Evolutionary conservation across 768 basidiomycete species (phyloP).

Genomic region (Hericium rajendrae): DNA sequence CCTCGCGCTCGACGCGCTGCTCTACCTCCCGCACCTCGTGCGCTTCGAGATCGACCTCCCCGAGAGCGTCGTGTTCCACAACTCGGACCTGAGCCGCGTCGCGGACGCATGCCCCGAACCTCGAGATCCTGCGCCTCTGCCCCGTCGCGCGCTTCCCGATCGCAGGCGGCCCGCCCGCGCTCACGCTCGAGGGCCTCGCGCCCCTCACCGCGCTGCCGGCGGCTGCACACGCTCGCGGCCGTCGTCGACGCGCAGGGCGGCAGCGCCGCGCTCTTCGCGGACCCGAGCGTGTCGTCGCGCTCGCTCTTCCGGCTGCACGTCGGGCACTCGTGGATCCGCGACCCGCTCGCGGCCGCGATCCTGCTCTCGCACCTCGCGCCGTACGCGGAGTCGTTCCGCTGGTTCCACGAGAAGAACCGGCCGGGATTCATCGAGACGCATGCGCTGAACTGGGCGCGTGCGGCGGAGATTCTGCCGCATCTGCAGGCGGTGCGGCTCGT

Average conservation of each 20-base stretch:
- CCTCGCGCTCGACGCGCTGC: constrained; percentile 52
- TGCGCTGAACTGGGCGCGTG: constrained; percentile 59
- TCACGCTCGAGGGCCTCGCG: constrained; percentile 56
- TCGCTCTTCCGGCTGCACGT: constrained; percentile 64
- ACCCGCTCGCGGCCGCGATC: constrained; percentile 62
- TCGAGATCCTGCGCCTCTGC: constrained; percentile 62
- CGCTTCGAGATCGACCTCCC: constrained; percentile 75
- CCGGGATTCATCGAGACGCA: constrained; percentile 59
- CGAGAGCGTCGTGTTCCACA: constrained; percentile 58
- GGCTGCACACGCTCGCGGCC: constrained; percentile 54
- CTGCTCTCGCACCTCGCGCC: constrained; percentile 74
- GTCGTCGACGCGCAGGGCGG: constrained; percentile 50
- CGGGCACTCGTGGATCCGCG: constrained; percentile 64
- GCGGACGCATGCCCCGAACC: constrained; percentile 52
- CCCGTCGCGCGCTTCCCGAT: constrained; percentile 58
- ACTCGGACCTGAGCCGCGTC: constrained; percentile 48
- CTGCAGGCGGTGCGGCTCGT: constrained; percentile 55
- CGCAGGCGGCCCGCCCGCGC: constrained; percentile 38
- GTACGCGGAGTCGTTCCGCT: constrained; percentile 56
- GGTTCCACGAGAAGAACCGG: constrained; percentile 74
- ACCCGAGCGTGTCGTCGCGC: constrained; percentile 45
- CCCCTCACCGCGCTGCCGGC: constrained; percentile 48
- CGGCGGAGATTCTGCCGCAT: constrained; percentile 61
- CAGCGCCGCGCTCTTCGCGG: constrained; percentile 35
- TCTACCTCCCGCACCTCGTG: constrained; percentile 40